These are phyloP conservation scores for Aspergillus aculeatinus DNA, from an alignment of 2,329 filamentous ascomycete species.

Conservation along the genomic window DNA sequence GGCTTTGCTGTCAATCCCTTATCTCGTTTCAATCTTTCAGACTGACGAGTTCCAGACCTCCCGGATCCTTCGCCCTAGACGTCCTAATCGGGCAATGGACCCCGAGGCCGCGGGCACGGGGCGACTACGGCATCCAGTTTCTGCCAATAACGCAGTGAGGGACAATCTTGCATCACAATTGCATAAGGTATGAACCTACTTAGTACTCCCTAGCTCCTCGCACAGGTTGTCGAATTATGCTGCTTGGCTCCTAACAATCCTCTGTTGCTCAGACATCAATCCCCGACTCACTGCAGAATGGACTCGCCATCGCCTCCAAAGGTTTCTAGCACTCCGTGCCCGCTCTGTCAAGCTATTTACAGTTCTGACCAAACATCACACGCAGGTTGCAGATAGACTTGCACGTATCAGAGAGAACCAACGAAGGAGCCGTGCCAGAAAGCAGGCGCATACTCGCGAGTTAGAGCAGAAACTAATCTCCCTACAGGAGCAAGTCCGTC, in stretches of 20 bases:
- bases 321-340: slow-evolving; percentile 10
- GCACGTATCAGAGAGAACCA: slow-evolving; percentile 45
- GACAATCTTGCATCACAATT: no score
- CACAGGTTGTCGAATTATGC: no score
- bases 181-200: no score
- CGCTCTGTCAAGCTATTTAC: not conserved
- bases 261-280: no score
- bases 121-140: not conserved
- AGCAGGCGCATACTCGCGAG: slow-evolving; percentile 38
- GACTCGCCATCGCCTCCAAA: not conserved
- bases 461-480: slow-evolving; percentile 33
- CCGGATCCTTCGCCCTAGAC: no score
- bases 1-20: no score
- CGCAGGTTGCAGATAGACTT: slow-evolving; percentile 23
- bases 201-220: no score
- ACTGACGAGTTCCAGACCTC: no score
- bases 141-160: not conserved
- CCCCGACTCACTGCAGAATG: no score
- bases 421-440: slow-evolving; percentile 37
- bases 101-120: not conserved
- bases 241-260: no score
- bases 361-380: not conserved
- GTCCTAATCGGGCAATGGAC: not conserved
- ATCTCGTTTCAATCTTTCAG: no score
- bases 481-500: slow-evolving; percentile 29